Percentiles rank a stretch among this genome's conserved stretches.
These are phyloP conservation scores for Ophiostoma populinum DNA, from an alignment of 2,329 filamentous ascomycete genomes.

Conservation along the genomic window DNA sequence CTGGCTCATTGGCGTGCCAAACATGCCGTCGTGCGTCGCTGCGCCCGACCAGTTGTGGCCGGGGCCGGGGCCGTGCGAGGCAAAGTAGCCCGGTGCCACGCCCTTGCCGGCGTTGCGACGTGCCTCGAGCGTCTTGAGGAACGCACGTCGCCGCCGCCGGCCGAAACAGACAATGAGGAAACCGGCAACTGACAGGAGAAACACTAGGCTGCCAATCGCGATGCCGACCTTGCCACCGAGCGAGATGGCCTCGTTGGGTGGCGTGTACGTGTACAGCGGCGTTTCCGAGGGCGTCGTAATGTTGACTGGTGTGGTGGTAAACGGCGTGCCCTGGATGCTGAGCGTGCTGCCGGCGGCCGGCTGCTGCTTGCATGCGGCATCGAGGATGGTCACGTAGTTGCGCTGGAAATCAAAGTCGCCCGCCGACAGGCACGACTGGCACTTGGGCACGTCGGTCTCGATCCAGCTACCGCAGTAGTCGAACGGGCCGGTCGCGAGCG, in stretches of 20 bases:
- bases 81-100: no score
- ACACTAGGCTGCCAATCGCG: constrained; percentile 30
- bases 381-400: constrained; percentile 29
- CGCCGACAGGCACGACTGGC: constrained; percentile 32
- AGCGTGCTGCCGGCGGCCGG: constrained; percentile 22
- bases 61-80: not conserved
- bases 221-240: constrained; percentile 42
- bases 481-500: constrained; percentile 9
- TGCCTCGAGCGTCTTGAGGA: constrained; percentile 28
- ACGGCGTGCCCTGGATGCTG: constrained; percentile 26
- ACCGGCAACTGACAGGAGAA: constrained; percentile 30
- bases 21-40: constrained; percentile 20
- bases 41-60: constrained; percentile 16
- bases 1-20: constrained; percentile 37
- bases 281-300: constrained; percentile 30
- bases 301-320: constrained; percentile 24
- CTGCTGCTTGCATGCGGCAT: constrained; percentile 29
- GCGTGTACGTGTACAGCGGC: constrained; percentile 21
- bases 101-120: constrained; percentile 17
- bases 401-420: constrained; percentile 26
- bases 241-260: constrained; percentile 28
- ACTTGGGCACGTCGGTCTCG: constrained; percentile 23
- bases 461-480: constrained; percentile 1
- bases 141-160: constrained; percentile 34
- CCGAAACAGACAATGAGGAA: constrained; percentile 38